Percentiles rank a stretch among this genome's conserved stretches.
Evolutionary conservation across 805 yeast species (phyloP).

Genomic region (Tetrapisispora taiwanensis): DNA sequence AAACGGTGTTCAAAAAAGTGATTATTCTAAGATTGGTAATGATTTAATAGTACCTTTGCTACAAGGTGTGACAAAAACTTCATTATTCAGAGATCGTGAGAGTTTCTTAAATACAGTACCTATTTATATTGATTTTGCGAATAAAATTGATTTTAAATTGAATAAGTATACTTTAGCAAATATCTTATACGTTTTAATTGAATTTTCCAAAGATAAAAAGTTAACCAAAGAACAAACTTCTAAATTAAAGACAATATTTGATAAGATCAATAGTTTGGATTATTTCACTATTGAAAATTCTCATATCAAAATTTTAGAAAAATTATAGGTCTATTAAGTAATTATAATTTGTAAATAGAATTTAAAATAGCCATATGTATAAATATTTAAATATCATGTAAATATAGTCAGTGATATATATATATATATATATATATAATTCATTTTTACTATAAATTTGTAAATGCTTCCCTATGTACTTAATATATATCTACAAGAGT

Average conservation of each 20-base stretch:
- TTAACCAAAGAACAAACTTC: not conserved
- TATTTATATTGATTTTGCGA: conserved; percentile 13
- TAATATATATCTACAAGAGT: no score
- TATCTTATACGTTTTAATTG: conserved; percentile 8
- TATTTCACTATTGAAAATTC: not conserved
- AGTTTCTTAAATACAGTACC: conserved; percentile 6
- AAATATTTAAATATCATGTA: conserved; percentile 1
- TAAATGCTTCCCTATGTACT: no score
- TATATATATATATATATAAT: not conserved
- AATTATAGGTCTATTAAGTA: not conserved
- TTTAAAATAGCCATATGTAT: not conserved
- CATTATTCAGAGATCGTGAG: not conserved
- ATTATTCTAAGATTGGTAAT: conserved; percentile 3
- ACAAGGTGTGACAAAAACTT: conserved; percentile 9
- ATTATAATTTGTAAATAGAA: not conserved
- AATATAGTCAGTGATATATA: not conserved
- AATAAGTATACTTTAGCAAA: conserved; percentile 8
- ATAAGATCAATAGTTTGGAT: not conserved
- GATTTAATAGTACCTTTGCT: conserved; percentile 13
- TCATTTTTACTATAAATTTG: no score
- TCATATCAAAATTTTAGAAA: not conserved
- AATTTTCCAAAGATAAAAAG: conserved; percentile 6
- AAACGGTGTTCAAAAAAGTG: not conserved
- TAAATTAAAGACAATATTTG: not conserved
- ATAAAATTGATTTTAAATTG: conserved; percentile 9